A percentile compares a stretch with the other conserved stretches of the same genome.
phyloP scores from a whole-genome alignment of 306 rosid genomes.

The Ziziphus jujuba region DNA sequence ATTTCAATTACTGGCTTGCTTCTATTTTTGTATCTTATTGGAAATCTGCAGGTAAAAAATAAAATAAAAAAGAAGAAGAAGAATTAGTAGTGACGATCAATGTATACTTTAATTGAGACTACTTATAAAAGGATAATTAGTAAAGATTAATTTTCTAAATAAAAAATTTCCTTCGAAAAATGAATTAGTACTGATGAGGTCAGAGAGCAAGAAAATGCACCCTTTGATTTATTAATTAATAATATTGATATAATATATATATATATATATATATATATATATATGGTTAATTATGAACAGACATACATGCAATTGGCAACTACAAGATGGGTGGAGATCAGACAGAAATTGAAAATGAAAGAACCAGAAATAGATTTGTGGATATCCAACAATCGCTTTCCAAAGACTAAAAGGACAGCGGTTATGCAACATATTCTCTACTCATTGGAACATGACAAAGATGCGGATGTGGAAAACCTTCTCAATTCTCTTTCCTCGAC shows the following conservation, averaged over 20 bases:
- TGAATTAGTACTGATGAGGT: too few relatives aligned
- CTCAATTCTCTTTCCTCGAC: neutral
- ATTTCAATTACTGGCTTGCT: conserved; percentile 21
- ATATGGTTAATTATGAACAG: conserved; percentile 33
- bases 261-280: too few relatives aligned
- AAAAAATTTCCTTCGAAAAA: too few relatives aligned
- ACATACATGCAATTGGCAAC: conserved; percentile 64
- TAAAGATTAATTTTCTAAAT: too few relatives aligned
- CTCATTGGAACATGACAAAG: conserved; percentile 15
- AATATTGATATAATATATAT: too few relatives aligned
- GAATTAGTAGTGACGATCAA: too few relatives aligned
- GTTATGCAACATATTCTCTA: conserved; percentile 16
- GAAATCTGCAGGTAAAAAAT: conserved; percentile 34
- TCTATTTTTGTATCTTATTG: conserved; percentile 21
- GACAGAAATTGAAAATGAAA: conserved; percentile 27
- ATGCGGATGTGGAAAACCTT: conserved; percentile 11
- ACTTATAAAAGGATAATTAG: too few relatives aligned
- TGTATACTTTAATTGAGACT: too few relatives aligned
- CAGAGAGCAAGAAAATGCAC: too few relatives aligned
- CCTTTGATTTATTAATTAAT: too few relatives aligned
- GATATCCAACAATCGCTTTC: conserved; percentile 23
- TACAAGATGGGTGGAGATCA: conserved; percentile 69
- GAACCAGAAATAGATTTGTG: conserved; percentile 28
- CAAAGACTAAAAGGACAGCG: conserved; percentile 3
- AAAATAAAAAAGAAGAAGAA: too few relatives aligned